phyloP scores from a whole-genome alignment of 164 flowering plant genomes.

The Pachysandra terminalis region DNA sequence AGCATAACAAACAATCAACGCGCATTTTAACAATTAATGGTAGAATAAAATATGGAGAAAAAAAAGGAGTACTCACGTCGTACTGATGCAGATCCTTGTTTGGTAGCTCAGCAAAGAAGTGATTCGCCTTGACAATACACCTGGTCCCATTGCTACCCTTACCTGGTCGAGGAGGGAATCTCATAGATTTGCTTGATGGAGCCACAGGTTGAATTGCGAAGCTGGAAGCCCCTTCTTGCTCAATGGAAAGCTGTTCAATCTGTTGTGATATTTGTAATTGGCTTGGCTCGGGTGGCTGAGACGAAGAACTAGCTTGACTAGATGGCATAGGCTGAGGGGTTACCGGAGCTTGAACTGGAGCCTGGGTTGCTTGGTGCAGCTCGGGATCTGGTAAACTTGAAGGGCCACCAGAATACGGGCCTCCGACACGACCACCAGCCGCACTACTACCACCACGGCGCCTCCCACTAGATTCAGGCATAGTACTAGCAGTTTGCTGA shows the following conservation, averaged over 20 bases:
- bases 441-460: slow-evolving; percentile 22
- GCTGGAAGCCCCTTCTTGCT: slow-evolving; percentile 30
- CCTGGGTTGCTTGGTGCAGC: slow-evolving; percentile 82
- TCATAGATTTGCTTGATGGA: slow-evolving; percentile 55
- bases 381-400: slow-evolving; percentile 56
- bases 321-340: slow-evolving; percentile 32
- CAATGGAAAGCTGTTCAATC: slow-evolving; percentile 39
- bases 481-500: slow-evolving; percentile 25
- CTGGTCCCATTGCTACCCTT: slow-evolving; percentile 54
- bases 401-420: slow-evolving; percentile 38
- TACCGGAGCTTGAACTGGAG: slow-evolving; percentile 35
- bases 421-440: slow-evolving; percentile 36
- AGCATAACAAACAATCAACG: background rate
- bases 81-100: slow-evolving; percentile 83
- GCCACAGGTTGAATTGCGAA: slow-evolving; percentile 35
- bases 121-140: slow-evolving; percentile 82
- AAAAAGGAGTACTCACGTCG: slow-evolving; percentile 45
- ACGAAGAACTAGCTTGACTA: slow-evolving; percentile 49
- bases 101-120: slow-evolving; percentile 79
- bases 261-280: slow-evolving; percentile 30
- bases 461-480: no score
- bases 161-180: slow-evolving; percentile 76
- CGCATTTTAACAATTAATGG: background rate
- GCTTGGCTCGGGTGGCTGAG: slow-evolving; percentile 24
- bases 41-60: background rate